Base-by-base conservation (phyloP, 805 yeast genomes). In the Lipomyces spencermartinsiae region DNA sequence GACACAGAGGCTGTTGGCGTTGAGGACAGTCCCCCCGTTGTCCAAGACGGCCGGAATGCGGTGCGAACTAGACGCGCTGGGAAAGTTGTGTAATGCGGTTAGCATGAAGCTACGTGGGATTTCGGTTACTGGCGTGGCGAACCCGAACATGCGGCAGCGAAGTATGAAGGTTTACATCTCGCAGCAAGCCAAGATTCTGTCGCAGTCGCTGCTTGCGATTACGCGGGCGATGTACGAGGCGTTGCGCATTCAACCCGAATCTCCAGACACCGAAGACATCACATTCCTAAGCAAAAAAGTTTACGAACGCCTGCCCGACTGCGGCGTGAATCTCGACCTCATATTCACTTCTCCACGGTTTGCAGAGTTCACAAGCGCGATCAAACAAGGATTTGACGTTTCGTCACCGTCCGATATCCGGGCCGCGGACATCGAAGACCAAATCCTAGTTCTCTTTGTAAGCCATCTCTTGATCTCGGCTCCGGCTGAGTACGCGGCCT, bases 401-500 rank as follows among this genome's bases (percentile, higher is more conserved):
- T 37, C 35, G 2, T 71, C 68, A 31, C 49, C 67, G 2, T 22
- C 60, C 7, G 65, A 56, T 4, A 55, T 71, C 29, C 58, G 49
- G n/a, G 71, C 65, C 16, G 37, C 35, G 12, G 65, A 37, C n/a
- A 37, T 34, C 1, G 71, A 67, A 6, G 73, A 71, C 34, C 71
- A 64, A 31, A 53, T 68, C 34, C 59, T 71, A 6, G 49, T 68
- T 5, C 57, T 71, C 4, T 67, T 67, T 19, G 25, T 66, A 7
- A 37, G 61, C 57, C 37, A 49, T 9, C 62, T 35, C 14, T 53
- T 19, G 12, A 16, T 19, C 37, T 22, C 19, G n/a, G 3, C 16
- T 5, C n/a, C 33, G 1, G 57, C 49, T 6, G 64, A 64, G 14
- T 43, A n/a, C 39, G 25, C n/a, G 14, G 39, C 33, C 6, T 67